phyloP scores from a whole-genome alignment of 2,329 filamentous ascomycete genomes.

The Neonectria magnoliae region DNA sequence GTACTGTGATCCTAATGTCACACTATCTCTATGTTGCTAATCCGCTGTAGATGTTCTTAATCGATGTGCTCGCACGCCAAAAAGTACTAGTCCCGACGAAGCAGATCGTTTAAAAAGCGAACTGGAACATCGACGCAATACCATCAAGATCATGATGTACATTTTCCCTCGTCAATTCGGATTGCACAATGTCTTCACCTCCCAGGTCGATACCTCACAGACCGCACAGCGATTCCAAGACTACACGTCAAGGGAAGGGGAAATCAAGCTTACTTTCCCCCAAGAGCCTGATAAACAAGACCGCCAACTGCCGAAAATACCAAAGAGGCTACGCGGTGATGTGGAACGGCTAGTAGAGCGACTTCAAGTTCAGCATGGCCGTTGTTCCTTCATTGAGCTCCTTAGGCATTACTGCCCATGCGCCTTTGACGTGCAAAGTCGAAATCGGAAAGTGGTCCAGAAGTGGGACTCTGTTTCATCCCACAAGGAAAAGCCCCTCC shows the following conservation, averaged over 20 bases:
- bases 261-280: slow-evolving; percentile 64
- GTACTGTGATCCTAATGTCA: slow-evolving; percentile 60
- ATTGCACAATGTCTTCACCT: slow-evolving; percentile 92
- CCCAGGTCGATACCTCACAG: slow-evolving; percentile 68
- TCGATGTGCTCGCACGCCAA: slow-evolving; percentile 59
- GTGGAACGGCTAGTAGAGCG: slow-evolving; percentile 68
- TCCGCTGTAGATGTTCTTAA: slow-evolving; percentile 78
- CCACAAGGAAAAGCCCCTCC: slow-evolving; percentile 11
- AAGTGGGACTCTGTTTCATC: slow-evolving; percentile 16
- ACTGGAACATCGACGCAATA: slow-evolving; percentile 55
- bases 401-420: slow-evolving; percentile 83
- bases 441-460: slow-evolving; percentile 8
- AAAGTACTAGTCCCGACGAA: background rate
- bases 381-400: slow-evolving; percentile 83
- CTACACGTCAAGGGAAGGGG: slow-evolving; percentile 85
- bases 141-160: slow-evolving; percentile 84
- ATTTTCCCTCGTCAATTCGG: slow-evolving; percentile 92
- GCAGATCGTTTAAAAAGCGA: background rate
- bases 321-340: slow-evolving; percentile 75
- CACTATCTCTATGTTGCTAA: slow-evolving; percentile 21
- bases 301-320: slow-evolving; percentile 52
- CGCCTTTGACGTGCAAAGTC: slow-evolving; percentile 37
- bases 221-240: slow-evolving; percentile 82
- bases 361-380: slow-evolving; percentile 75
- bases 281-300: slow-evolving; percentile 24